Conservation (phyloP, 1,284 basidiomycete species). For the Cutaneotrichosporon cyanovorans region DNA sequence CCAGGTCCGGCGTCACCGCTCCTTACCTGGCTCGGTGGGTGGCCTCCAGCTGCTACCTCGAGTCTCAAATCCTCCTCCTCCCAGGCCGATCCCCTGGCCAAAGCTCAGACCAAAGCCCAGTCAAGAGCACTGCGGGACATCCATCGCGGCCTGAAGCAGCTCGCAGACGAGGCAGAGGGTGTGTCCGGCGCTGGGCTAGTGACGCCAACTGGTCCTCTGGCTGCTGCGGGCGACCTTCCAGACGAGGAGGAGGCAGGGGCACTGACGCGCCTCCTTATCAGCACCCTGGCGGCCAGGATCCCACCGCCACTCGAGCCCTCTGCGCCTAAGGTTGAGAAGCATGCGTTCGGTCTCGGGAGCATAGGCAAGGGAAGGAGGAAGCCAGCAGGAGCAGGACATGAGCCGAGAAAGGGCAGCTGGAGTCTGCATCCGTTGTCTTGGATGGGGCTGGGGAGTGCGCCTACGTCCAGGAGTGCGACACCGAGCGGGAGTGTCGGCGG, state of each 20-base stretch:
- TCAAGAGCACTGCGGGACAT: too few species aligned
- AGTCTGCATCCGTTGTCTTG: conserved; percentile 3
- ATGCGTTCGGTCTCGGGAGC: too few species aligned
- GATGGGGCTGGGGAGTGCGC: conserved; percentile 8
- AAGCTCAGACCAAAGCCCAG: too few species aligned
- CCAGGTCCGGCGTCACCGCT: conserved; percentile 9
- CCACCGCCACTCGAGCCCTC: background rate
- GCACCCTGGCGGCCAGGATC: conserved; percentile 12
- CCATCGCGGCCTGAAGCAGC: too few species aligned
- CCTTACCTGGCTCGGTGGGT: conserved; percentile 24
- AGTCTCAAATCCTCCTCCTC: too few species aligned
- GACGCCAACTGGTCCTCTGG: background rate
- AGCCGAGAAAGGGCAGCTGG: background rate
- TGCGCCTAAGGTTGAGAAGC: background rate
- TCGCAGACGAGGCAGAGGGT: too few species aligned
- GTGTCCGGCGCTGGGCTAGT: too few species aligned
- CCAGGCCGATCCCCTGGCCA: too few species aligned
- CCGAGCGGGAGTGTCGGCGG: background rate
- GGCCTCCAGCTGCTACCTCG: conserved; percentile 1
- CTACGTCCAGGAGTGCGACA: background rate
- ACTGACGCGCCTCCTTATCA: conserved; percentile 21
- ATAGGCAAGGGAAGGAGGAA: too few species aligned
- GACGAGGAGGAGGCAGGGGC: conserved; percentile 4
- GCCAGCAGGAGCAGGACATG: too few species aligned
- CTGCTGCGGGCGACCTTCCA: conserved; percentile 1